phyloP scores from a whole-genome alignment of 2,329 filamentous ascomycete species.

The Lecanicillium sp. region DNA sequence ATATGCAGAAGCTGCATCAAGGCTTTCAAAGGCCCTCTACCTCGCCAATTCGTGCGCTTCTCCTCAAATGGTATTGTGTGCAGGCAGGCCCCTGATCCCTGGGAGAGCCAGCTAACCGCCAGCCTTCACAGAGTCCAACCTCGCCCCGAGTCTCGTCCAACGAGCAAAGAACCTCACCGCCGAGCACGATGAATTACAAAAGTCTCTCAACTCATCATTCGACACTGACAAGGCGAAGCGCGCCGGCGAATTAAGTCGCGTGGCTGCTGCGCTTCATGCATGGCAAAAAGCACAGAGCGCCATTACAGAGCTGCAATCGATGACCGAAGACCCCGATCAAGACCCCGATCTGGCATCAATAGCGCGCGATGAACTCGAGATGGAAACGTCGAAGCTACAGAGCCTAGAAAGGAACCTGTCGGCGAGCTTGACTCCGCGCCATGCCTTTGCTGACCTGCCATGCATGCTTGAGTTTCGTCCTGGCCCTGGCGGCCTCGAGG shows the following conservation, averaged over 20 bases:
- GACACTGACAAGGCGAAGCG: slow-evolving; percentile 51
- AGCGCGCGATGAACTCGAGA: slow-evolving; percentile 71
- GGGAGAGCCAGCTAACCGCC: neutral
- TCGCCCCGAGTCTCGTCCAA: slow-evolving; percentile 49
- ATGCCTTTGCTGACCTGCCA: slow-evolving; percentile 83
- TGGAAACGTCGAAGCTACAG: slow-evolving; percentile 55
- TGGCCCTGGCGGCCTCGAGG: slow-evolving; percentile 86
- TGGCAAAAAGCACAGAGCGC: slow-evolving; percentile 49
- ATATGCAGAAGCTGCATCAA: slow-evolving; percentile 27
- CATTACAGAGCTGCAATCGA: slow-evolving; percentile 43
- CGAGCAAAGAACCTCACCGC: slow-evolving; percentile 49
- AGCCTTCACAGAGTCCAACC: slow-evolving; percentile 17
- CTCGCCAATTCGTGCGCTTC: slow-evolving; percentile 22
- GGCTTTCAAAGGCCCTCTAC: slow-evolving; percentile 16
- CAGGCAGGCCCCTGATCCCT: too few species aligned
- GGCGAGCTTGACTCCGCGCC: slow-evolving; percentile 71
- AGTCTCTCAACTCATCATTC: slow-evolving; percentile 44
- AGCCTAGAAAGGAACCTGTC: slow-evolving; percentile 62
- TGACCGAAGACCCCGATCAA: slow-evolving; percentile 37
- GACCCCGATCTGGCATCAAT: slow-evolving; percentile 69
- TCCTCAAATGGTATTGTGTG: slow-evolving; percentile 21
- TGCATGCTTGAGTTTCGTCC: slow-evolving; percentile 90
- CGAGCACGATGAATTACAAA: slow-evolving; percentile 50
- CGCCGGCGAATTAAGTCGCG: slow-evolving; percentile 51
- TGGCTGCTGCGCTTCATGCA: slow-evolving; percentile 49